phyloP scores from a whole-genome alignment of 2,329 filamentous ascomycete species.

The Pseudogymnoascus sp. region DNA sequence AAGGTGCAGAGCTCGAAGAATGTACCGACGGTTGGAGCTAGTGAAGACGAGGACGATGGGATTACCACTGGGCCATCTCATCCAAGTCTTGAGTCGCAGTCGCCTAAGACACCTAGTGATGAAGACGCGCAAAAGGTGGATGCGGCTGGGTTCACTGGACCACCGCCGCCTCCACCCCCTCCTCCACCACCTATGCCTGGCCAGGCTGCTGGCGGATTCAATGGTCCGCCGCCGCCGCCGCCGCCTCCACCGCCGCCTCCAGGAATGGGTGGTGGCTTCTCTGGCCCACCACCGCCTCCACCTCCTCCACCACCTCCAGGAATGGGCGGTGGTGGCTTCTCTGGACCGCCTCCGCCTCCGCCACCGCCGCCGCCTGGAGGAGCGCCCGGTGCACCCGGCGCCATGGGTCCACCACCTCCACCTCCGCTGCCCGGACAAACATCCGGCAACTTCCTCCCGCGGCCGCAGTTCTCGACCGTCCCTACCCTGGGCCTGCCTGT shows the following conservation, averaged over 20 bases:
- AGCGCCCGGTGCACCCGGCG: slow-evolving; percentile 37
- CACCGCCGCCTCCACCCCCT: slow-evolving; percentile 26
- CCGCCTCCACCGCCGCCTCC: slow-evolving; percentile 28
- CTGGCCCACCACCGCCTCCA: slow-evolving; percentile 30
- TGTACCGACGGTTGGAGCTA: slow-evolving; percentile 43
- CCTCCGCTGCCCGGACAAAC: slow-evolving; percentile 59
- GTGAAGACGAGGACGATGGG: slow-evolving; percentile 42
- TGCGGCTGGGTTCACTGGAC: slow-evolving; percentile 18
- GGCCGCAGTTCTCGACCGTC: slow-evolving; percentile 41
- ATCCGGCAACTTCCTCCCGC: slow-evolving; percentile 68
- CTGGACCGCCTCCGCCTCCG: slow-evolving; percentile 30
- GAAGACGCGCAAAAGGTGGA: slow-evolving; percentile 18
- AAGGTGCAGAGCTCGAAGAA: slow-evolving; percentile 33
- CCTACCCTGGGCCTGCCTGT: slow-evolving; percentile 64
- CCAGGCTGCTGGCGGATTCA: slow-evolving; percentile 31
- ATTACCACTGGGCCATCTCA: slow-evolving; percentile 68
- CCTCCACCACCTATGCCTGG: slow-evolving; percentile 36
- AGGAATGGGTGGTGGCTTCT: slow-evolving; percentile 14
- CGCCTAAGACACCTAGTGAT: slow-evolving; percentile 44
- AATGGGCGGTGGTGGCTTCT: slow-evolving; percentile 16
- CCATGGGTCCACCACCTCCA: slow-evolving; percentile 36
- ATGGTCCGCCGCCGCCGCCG: slow-evolving; percentile 23
- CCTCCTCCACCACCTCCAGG: slow-evolving; percentile 35
- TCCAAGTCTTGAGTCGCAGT: slow-evolving; percentile 61
- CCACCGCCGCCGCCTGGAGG: slow-evolving; percentile 33